Evolutionary conservation across 179 eudicot species (phyloP), one percentile per base, ranked within the genome.

Genomic region (Actinidia chinensis): DNA sequence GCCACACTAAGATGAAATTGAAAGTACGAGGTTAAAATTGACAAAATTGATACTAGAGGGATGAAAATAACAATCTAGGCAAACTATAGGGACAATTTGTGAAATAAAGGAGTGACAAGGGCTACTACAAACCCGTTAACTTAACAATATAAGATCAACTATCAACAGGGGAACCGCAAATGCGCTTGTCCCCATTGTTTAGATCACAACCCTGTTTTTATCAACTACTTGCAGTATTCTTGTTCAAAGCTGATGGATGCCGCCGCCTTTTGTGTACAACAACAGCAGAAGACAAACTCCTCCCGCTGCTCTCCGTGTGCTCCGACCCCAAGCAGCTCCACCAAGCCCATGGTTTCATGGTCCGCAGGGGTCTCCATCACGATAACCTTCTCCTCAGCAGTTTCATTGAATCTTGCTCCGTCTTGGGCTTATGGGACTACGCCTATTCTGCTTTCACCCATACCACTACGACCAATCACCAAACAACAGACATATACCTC

Each of bases 291-390:
- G 4, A 18, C 50, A 12, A 42, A 17, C 23, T 68, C 51, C n/a
- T 68, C 25, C 51, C 44, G 15, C 28, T 68, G 15, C 44, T 43
- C 71, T 68, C 71, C 51, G n/a, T n/a, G 17, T 68, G 71, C 52
- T 68, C 28, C 51, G 33, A 36, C 65, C 47, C 67, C 61, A 80
- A 73, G 54, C 88, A 84, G 46, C 60, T 86, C 1, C 40, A 76
- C 25, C 87, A 86, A 80, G 42, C 79, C 71, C 84, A 86, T 80
- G 85, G 84, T 18, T 71, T 74, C 47, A 76, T 82, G 14, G 40
- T 82, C 47, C 33, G 81, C 11, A 74, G 78, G 5, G 85, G 85
- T 4, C 83, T 86, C 50, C 25, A 77, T 73, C 58, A 77, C 22
- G 80, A 84, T 85, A 51, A 52, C 60, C 17, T 82, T 25, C 50